Base-by-base conservation (phyloP, 108 stramenopile species). In the Cyclotella choctawhatcheeana region DNA sequence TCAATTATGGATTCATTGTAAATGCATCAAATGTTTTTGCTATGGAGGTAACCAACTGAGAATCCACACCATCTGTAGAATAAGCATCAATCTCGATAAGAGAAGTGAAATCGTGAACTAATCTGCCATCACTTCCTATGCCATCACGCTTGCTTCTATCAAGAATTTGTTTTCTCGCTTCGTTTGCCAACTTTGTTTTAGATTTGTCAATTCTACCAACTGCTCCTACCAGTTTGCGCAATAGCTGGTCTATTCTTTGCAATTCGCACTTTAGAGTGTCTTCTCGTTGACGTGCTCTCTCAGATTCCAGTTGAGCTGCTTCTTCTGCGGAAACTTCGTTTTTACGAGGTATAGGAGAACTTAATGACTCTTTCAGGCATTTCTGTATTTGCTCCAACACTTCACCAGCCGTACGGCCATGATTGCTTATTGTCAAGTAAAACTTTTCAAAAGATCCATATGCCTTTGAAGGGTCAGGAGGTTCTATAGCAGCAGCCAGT, bases 141-240 rank as follows among this genome's bases (percentile, higher is more conserved):
- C 44, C 31, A 7, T 58, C 22, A 18, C 18, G 18, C 43, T 63
- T 56, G 31, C 77, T 48, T 40, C 25, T 31, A 40, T 66, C 63
- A 32, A 82, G 37, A n/a, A 90, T 60, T 20, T 55, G 44, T 58
- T 82, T 86, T 58, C 86, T 64, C 12, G 85, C 82, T 25, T 45
- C 60, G 45, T 90, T 90, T 33, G 89, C 89, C 31, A 54, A 50
- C 37, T 44, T 63, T 54, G 83, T 85, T 31, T 60, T 56, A 3
- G 51, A 52, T 71, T 81, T 85, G 31, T 90, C 79, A 27, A 76
- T 53, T 37, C 71, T 56, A 0, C 80, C 84, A 4, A 87, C 80
- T 37, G 53, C 62, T 10, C 89, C 84, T 2, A 90, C 89, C 69
- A 76, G 78, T 32, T 62, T 73, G 21, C 89, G 71, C 17, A 90